These are phyloP conservation scores for Tulasnella sp. DNA, from an alignment of 768 basidiomycete genomes.

Conservation along the genomic window DNA sequence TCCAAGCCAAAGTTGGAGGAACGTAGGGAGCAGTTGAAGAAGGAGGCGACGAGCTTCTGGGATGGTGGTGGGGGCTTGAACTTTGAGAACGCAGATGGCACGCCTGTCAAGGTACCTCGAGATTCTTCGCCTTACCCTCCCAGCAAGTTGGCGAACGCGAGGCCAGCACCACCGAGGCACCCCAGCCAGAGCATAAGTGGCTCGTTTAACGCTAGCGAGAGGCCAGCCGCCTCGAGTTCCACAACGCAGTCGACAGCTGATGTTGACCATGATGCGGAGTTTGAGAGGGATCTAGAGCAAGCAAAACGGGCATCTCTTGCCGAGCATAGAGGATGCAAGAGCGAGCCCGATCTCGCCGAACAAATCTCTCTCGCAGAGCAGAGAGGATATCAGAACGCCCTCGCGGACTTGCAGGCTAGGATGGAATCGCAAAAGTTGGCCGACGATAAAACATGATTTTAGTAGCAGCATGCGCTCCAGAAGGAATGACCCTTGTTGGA, in stretches of 20 bases:
- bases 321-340: constrained; percentile 20
- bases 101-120: constrained; percentile 12
- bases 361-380: constrained; percentile 31
- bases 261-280: not conserved
- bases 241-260: not conserved
- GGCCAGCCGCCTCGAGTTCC: no score
- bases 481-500: no score
- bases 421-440: no score
- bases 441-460: no score
- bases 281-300: constrained; percentile 18
- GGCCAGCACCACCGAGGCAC: not conserved
- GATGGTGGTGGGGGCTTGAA: constrained; percentile 14
- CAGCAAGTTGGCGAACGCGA: not conserved
- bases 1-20: constrained; percentile 26
- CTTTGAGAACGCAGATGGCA: constrained; percentile 22
- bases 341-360: constrained; percentile 29
- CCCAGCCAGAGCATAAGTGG: no score
- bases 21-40: constrained; percentile 30
- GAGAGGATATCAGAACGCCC: constrained; percentile 16
- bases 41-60: constrained; percentile 26
- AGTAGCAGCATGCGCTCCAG: no score
- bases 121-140: not conserved
- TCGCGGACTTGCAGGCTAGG: not conserved
- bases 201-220: no score
- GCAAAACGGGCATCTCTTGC: constrained; percentile 18